These are phyloP conservation scores for Serendipita indica DNA, from an alignment of 768 basidiomycete genomes.

Conservation along the genomic window DNA sequence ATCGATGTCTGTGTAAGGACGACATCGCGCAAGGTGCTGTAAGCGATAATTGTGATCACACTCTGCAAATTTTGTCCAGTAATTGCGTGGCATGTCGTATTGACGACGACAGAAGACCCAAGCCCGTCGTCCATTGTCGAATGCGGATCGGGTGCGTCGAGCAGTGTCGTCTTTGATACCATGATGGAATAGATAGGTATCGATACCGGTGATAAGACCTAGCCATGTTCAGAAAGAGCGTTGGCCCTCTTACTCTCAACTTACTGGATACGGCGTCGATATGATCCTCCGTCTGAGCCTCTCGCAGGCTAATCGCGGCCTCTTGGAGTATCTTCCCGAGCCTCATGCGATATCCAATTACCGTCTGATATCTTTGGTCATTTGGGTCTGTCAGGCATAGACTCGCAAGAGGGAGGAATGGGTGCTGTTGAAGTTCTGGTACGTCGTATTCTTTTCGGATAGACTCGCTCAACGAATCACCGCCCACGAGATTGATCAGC, in stretches of 20 bases:
- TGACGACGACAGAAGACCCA: conserved; percentile 8
- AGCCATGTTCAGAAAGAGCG: conserved; percentile 21
- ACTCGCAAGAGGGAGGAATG: conserved; percentile 55
- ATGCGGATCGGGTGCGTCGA: conserved; percentile 32
- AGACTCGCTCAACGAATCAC: conserved; percentile 39
- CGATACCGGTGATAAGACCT: conserved; percentile 53
- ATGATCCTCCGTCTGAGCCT: conserved; percentile 59
- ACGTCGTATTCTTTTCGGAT: conserved; percentile 48
- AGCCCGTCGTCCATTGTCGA: conserved; percentile 23
- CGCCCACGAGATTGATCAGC: conserved; percentile 44
- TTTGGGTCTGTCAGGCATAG: conserved; percentile 56
- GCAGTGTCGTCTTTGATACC: conserved; percentile 26
- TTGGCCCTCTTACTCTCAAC: neutral
- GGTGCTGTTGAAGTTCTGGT: conserved; percentile 51
- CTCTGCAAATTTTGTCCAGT: conserved; percentile 11
- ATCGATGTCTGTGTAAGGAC: conserved; percentile 58
- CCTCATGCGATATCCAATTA: conserved; percentile 38
- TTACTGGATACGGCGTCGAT: conserved; percentile 52
- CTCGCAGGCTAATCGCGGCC: conserved; percentile 50
- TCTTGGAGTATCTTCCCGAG: conserved; percentile 54
- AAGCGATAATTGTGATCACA: neutral
- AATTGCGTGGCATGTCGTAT: conserved; percentile 12
- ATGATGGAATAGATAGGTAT: conserved; percentile 60
- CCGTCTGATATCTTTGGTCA: conserved; percentile 60
- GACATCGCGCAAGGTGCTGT: conserved; percentile 49